Percentiles rank a stretch among this genome's conserved stretches.
phyloP scores from a whole-genome alignment of 176 grass and related monocot species.

The Alopecurus myosuroides region DNA sequence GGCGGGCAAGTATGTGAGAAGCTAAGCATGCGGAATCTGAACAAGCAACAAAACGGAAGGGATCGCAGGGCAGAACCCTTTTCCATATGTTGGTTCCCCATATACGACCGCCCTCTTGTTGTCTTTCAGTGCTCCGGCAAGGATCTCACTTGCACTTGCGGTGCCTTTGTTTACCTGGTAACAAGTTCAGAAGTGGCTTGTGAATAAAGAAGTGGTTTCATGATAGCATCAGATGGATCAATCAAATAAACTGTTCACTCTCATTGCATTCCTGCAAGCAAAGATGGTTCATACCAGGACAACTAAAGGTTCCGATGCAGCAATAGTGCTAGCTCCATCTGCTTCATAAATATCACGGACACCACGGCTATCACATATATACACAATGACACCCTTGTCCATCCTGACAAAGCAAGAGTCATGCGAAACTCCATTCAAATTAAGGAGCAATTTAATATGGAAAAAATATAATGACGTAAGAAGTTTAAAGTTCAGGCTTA shows the following conservation, averaged over 20 bases:
- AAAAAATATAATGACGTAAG: background rate
- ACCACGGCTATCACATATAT: constrained; percentile 86
- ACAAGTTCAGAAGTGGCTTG: background rate
- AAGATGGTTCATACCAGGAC: constrained; percentile 61
- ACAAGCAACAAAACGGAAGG: background rate
- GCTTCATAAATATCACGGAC: constrained; percentile 98
- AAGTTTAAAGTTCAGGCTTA: background rate
- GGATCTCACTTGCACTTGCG: constrained; percentile 93
- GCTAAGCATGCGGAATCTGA: background rate
- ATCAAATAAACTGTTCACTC: background rate
- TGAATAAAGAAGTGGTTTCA: background rate
- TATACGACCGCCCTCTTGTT: constrained; percentile 88
- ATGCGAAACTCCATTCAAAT: background rate
- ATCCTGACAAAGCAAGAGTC: constrained; percentile 50
- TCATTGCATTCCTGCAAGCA: background rate
- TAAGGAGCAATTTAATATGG: background rate
- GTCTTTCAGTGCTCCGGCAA: constrained; percentile 92
- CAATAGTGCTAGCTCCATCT: constrained; percentile 66
- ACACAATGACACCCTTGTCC: constrained; percentile 97
- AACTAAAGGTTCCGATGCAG: constrained; percentile 82
- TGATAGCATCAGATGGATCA: background rate
- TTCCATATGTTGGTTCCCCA: constrained; percentile 92
- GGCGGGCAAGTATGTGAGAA: background rate
- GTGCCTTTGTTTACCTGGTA: constrained; percentile 96
- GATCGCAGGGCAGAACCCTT: constrained; percentile 52